Percentiles rank a stretch among this genome's conserved stretches.
phyloP scores from a whole-genome alignment of 78 protist genomes.

The Corallochytrium limacisporum region DNA sequence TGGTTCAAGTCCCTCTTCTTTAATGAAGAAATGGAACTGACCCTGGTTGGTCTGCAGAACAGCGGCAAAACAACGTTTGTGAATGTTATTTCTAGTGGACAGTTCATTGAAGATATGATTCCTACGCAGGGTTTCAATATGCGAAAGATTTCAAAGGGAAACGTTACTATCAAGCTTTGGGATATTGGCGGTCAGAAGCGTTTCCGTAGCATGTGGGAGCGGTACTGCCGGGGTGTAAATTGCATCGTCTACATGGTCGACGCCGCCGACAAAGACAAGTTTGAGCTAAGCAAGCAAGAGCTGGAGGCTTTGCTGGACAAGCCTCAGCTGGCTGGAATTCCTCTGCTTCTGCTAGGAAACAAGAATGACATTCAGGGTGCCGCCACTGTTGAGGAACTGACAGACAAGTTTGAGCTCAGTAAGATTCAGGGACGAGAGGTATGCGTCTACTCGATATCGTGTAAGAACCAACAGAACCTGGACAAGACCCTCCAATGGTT shows the following conservation, averaged over 20 bases:
- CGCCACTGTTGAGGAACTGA: slow-evolving; percentile 46
- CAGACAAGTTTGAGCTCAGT: slow-evolving; percentile 36
- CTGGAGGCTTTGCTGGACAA: slow-evolving; percentile 64
- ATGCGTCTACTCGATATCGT: slow-evolving; percentile 73
- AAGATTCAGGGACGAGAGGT: slow-evolving; percentile 63
- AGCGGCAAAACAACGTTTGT: slow-evolving; percentile 93
- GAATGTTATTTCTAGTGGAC: slow-evolving; percentile 66
- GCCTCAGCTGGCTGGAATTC: slow-evolving; percentile 80
- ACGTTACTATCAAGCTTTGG: slow-evolving; percentile 78
- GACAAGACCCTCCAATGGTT: slow-evolving; percentile 83
- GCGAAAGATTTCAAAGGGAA: slow-evolving; percentile 84
- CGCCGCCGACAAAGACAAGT: slow-evolving; percentile 49
- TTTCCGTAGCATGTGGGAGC: slow-evolving; percentile 91
- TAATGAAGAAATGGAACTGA: slow-evolving; percentile 92
- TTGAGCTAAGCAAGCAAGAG: slow-evolving; percentile 57
- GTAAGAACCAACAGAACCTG: slow-evolving; percentile 72
- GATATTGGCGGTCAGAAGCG: slow-evolving; percentile 96
- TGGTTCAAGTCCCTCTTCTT: slow-evolving; percentile 58
- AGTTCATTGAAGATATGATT: slow-evolving; percentile 67
- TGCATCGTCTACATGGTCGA: slow-evolving; percentile 91
- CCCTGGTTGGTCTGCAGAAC: slow-evolving; percentile 88
- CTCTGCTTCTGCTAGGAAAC: slow-evolving; percentile 86
- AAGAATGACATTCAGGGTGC: slow-evolving; percentile 83
- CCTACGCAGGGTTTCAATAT: slow-evolving; percentile 93
- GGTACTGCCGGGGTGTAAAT: slow-evolving; percentile 86